Conservation (phyloP, 495 filamentous ascomycete genomes). For the Penicillium fimorum region DNA sequence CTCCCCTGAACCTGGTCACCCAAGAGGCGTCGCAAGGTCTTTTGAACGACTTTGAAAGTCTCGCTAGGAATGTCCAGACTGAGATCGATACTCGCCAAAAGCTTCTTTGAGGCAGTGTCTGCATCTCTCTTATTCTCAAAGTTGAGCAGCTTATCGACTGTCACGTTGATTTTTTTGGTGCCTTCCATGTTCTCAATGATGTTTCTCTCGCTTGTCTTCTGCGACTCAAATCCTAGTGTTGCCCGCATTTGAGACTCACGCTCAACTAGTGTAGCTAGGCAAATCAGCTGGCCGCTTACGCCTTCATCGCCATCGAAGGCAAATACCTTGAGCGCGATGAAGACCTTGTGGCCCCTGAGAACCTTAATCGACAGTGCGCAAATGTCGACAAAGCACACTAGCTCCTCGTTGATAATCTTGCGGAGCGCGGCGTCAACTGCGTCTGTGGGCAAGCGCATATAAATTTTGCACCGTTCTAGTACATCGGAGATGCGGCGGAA, state of each 20-base stretch:
- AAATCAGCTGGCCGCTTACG: conserved; percentile 21
- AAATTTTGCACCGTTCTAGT: conserved; percentile 29
- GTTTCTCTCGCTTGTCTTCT: conserved; percentile 16
- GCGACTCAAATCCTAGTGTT: conserved; percentile 23
- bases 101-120: conserved; percentile 6
- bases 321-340: conserved; percentile 30
- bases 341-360: conserved; percentile 25
- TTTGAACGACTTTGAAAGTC: conserved; percentile 7
- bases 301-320: conserved; percentile 27
- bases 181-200: conserved; percentile 18
- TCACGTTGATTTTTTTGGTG: conserved; percentile 13
- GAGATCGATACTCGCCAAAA: conserved; percentile 12
- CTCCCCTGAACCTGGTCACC: conserved; percentile 15
- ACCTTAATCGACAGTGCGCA: conserved; percentile 28
- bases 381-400: conserved; percentile 29
- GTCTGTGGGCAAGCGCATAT: conserved; percentile 23
- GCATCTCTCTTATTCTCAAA: conserved; percentile 20
- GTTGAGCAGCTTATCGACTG: conserved; percentile 17
- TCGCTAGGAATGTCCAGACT: conserved; percentile 17
- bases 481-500: conserved; percentile 27
- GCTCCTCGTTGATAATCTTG: conserved; percentile 30
- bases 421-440: conserved; percentile 25
- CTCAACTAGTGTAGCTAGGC: conserved; percentile 20
- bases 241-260: conserved; percentile 25
- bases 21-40: conserved; percentile 5